These are phyloP conservation scores for Stachybotrys chlorohalonatus DNA, from an alignment of 2,329 filamentous ascomycete species.

Conservation along the genomic window DNA sequence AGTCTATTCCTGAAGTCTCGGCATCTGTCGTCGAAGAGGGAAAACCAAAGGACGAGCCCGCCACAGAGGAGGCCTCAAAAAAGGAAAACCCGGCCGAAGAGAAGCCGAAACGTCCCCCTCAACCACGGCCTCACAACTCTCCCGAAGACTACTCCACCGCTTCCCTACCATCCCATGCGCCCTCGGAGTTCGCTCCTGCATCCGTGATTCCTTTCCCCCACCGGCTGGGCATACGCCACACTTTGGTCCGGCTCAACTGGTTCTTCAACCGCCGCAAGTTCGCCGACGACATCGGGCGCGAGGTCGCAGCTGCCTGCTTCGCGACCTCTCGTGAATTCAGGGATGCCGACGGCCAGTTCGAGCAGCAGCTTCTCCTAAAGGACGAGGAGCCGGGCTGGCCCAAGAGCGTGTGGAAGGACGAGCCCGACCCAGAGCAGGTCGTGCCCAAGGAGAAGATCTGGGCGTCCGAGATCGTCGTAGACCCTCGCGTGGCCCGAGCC, in stretches of 20 bases:
- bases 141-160: constrained; percentile 63
- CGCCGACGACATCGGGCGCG: constrained; percentile 80
- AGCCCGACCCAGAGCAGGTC: constrained; percentile 26
- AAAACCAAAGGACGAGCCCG: constrained; percentile 12
- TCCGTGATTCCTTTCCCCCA: constrained; percentile 73
- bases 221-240: constrained; percentile 86
- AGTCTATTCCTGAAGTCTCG: constrained; percentile 14
- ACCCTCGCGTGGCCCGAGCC: constrained; percentile 63
- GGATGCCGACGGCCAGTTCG: constrained; percentile 26
- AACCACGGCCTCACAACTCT: constrained; percentile 65
- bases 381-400: constrained; percentile 76
- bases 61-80: constrained; percentile 27
- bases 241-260: constrained; percentile 74
- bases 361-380: constrained; percentile 47
- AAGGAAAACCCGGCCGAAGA: constrained; percentile 34
- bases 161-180: constrained; percentile 54
- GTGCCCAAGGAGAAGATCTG: constrained; percentile 61
- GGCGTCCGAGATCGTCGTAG: constrained; percentile 64
- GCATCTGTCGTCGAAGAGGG: constrained; percentile 14
- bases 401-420: constrained; percentile 62
- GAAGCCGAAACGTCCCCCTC: constrained; percentile 49
- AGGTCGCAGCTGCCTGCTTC: constrained; percentile 80
- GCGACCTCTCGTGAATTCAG: constrained; percentile 44
- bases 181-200: constrained; percentile 63
- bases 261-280: constrained; percentile 78